phyloP scores from a whole-genome alignment of 768 basidiomycete species.

The Lactarius trivialis region DNA sequence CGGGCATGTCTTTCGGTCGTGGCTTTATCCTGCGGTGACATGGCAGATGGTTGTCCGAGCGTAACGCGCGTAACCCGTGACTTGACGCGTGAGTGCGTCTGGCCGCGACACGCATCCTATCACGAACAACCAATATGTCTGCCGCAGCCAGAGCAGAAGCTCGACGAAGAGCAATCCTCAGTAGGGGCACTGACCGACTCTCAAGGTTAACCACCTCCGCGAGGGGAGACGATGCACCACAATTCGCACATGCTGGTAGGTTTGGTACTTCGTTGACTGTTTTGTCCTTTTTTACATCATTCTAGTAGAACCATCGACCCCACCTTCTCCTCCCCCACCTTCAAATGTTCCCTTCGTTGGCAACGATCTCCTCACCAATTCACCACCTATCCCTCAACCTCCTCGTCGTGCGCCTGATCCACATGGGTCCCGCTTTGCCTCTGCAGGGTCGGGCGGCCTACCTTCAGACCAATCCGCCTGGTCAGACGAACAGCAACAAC shows the following conservation, averaged over 20 bases:
- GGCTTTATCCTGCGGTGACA: conserved; percentile 68
- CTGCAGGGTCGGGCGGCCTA: conserved; percentile 23
- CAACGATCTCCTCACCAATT: conserved; percentile 32
- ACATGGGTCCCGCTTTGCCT: conserved; percentile 24
- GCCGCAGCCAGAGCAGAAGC: conserved; percentile 72
- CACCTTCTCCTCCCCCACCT: conserved; percentile 31
- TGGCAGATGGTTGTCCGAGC: conserved; percentile 23
- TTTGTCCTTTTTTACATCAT: background rate
- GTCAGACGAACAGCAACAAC: conserved; percentile 62
- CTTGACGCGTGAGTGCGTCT: background rate
- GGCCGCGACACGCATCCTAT: background rate
- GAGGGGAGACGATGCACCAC: conserved; percentile 59
- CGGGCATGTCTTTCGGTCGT: conserved; percentile 75
- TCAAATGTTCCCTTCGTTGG: conserved; percentile 33
- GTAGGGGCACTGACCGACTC: conserved; percentile 64
- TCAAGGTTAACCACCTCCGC: conserved; percentile 73
- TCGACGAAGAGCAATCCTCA: conserved; percentile 68
- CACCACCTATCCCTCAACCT: conserved; percentile 25
- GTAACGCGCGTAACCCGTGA: background rate
- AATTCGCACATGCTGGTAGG: conserved; percentile 48
- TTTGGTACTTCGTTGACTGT: conserved; percentile 11
- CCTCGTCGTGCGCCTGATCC: conserved; percentile 27
- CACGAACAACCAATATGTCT: conserved; percentile 24
- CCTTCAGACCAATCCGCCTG: conserved; percentile 51
- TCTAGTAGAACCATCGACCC: conserved; percentile 34